Percentiles rank a stretch among this genome's conserved stretches.
Conservation (phyloP, 345 rosid species). For the Dimocarpus longan region DNA sequence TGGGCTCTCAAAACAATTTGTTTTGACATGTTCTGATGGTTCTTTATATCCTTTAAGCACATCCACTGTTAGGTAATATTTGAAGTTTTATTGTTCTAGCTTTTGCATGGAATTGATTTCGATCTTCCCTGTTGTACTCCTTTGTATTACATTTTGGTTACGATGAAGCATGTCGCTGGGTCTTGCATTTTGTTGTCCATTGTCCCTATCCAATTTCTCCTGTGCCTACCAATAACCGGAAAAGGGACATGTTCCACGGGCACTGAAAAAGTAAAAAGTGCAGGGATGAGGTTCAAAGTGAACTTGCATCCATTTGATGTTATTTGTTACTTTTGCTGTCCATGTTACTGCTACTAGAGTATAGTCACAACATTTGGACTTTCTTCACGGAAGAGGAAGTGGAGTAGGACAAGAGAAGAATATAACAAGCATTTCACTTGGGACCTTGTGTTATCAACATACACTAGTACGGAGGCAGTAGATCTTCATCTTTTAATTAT, state of each 20-base stretch:
- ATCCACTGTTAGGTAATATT: constrained; percentile 55
- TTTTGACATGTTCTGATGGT: constrained; percentile 73
- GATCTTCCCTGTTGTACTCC: not conserved
- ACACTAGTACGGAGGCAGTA: no score
- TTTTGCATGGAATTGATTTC: not conserved
- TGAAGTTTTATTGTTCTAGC: not conserved
- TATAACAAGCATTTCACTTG: not conserved
- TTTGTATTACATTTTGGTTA: not conserved
- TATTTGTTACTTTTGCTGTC: not conserved
- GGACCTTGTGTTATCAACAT: no score
- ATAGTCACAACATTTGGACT: not conserved
- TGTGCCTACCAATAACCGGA: not conserved
- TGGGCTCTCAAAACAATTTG: constrained; percentile 77
- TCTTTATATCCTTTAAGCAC: constrained; percentile 74
- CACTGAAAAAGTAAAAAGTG: not conserved
- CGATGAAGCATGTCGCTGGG: not conserved
- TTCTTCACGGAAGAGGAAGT: not conserved
- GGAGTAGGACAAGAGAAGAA: not conserved
- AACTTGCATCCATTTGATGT: not conserved
- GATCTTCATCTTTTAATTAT: no score
- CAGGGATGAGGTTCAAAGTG: not conserved
- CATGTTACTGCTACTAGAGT: not conserved
- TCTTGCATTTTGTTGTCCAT: not conserved
- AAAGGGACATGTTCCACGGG: not conserved
- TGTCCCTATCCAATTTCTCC: not conserved